Base-by-base conservation (phyloP, 768 basidiomycete species). In the Erythrobasidium yunnanense region DNA sequence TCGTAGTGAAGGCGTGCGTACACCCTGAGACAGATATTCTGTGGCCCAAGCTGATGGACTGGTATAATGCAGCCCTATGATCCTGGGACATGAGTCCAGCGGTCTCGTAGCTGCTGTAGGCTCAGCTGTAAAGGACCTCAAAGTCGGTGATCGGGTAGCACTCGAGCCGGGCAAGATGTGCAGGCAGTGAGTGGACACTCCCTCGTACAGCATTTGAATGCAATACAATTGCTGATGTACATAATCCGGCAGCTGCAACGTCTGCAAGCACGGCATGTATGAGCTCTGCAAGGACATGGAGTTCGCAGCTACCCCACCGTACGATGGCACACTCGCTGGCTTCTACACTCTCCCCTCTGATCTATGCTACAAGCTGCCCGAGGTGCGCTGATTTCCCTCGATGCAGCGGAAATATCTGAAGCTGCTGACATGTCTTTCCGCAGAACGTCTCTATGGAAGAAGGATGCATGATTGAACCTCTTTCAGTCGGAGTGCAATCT, bases 391-490 rank as follows among this genome's bases (percentile, higher is more conserved):
- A 54, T n/a, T 2, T 47, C 17, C 7, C 6, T 38, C 2, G 42
- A n/a, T n/a, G n/a, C n/a, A n/a, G n/a, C n/a, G n/a, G n/a, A n/a
- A 53, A 42, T 25, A 46, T 13, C 57, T 13, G 27, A 3, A 20
- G 30, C 18, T 32, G 38, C 38, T 42, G 38, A 42, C n/a, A 11
- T 42, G 7, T 47, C 55, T 42, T 4, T 23, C 27, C 27, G 13
- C 34, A 49, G 58, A 58, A 67, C 45, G 83, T 96, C 51, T 83
- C 85, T 20, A 82, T 93, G 18, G 92, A 93, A 76, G 91, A 97
- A 74, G 93, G 92, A 32, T 91, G 92, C 6, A 87, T 96, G 87
- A 88, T 87, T 79, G 93, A 96, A 76, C 93, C 93, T 3, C 82
- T 96, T 45, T 85, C 92, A 22, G 93, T 96, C 25, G 93, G 84